Percentiles rank a stretch among this genome's conserved stretches.
Conservation (phyloP, 148 eudicot species). For the Persicaria tinctoria region DNA sequence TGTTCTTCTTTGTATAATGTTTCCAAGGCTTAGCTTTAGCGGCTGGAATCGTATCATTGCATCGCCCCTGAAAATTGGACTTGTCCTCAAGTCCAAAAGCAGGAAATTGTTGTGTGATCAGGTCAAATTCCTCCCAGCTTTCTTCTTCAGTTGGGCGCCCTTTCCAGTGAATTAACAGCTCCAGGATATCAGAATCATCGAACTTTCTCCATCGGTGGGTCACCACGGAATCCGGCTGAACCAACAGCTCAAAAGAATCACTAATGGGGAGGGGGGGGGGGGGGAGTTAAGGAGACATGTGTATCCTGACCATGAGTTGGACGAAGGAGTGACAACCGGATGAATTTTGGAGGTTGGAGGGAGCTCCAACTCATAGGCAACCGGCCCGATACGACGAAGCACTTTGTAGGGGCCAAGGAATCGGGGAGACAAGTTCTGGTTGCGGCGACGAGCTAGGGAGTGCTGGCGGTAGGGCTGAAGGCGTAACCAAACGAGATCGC, state of each 20-base stretch:
- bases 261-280: not conserved
- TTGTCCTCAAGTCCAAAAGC: not conserved
- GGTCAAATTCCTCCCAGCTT: not conserved
- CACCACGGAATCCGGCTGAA: not conserved
- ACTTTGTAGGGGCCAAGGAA: conserved; percentile 5
- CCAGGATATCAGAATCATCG: not conserved
- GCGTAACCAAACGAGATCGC: conserved; percentile 3
- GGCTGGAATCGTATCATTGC: not conserved
- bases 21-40: too few species aligned
- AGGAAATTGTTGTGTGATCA: not conserved
- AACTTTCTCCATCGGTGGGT: not conserved
- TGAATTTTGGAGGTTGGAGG: not conserved
- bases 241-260: not conserved
- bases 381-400: not conserved
- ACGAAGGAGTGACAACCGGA: not conserved
- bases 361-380: conserved; percentile 3
- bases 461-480: conserved; percentile 11
- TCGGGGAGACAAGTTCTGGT: conserved; percentile 1
- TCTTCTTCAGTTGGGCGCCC: not conserved
- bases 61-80: not conserved
- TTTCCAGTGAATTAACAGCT: not conserved
- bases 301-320: not conserved
- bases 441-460: not conserved
- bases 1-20: not conserved
- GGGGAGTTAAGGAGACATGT: not conserved